Conservation (phyloP, 2,329 filamentous ascomycete genomes). For the Aureobasidium sp. region DNA sequence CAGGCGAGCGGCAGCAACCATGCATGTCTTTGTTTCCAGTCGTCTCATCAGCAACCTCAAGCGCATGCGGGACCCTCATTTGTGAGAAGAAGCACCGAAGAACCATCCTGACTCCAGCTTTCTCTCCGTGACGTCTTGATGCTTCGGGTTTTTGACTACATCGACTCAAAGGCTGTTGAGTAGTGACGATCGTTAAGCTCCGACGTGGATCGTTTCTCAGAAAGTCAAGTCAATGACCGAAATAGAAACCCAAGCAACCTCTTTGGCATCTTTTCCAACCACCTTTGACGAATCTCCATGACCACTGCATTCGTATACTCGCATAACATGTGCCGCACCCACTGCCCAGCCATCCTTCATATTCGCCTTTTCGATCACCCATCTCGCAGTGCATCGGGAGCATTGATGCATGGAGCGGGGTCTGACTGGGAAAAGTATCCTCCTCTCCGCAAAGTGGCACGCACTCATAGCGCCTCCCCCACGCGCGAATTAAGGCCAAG, state of each 20-base stretch:
- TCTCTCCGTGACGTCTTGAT: not conserved
- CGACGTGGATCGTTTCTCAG: constrained; percentile 2
- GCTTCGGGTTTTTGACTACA: not conserved
- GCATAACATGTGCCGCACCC: not conserved
- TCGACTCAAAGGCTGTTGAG: not conserved
- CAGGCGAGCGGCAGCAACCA: not conserved
- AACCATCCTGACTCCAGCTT: not conserved
- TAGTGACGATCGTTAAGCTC: not conserved
- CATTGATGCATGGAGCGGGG: constrained; percentile 1
- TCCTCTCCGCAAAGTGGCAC: constrained; percentile 8
- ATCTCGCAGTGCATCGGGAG: not conserved
- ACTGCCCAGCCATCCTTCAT: constrained; percentile 6
- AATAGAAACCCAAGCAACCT: constrained; percentile 5
- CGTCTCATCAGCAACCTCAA: constrained; percentile 7
- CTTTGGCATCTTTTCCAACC: not conserved
- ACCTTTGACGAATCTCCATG: not conserved
- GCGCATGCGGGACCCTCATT: not conserved
- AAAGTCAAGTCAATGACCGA: constrained; percentile 1
- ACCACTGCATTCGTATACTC: constrained; percentile 5
- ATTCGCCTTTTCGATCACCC: not conserved
- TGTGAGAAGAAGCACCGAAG: constrained; percentile 1
- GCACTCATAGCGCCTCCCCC: not conserved
- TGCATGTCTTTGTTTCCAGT: constrained; percentile 11
- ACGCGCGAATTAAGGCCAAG: not conserved
- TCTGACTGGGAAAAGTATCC: not conserved